Percentiles rank a stretch among this genome's conserved stretches.
These are phyloP conservation scores for Pouteria glomerata DNA, from an alignment of 148 eudicot species.

Conservation along the genomic window DNA sequence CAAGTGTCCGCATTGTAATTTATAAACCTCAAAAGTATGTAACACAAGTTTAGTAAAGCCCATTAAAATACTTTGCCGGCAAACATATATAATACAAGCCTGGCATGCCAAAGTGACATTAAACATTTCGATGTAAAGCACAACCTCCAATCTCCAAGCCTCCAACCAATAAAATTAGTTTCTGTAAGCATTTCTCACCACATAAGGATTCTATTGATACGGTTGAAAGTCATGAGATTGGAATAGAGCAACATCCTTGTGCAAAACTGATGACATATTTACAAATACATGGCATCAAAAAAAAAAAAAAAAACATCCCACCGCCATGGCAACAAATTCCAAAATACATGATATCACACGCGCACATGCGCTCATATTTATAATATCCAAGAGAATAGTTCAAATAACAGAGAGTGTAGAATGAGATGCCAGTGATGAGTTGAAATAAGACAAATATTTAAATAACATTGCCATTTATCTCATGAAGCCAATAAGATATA, in stretches of 20 bases:
- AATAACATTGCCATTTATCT: background rate
- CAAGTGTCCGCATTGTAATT: too few species aligned
- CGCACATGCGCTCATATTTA: too few species aligned
- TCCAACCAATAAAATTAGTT: background rate
- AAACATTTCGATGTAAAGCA: background rate
- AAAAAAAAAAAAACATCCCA: too few species aligned
- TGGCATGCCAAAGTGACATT: background rate
- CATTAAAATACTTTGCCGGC: too few species aligned
- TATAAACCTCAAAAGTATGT: too few species aligned
- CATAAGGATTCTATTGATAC: background rate
- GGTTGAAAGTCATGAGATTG: background rate
- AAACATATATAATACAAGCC: background rate
- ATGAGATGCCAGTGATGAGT: background rate
- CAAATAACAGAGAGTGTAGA: background rate
- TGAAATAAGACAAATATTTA: constrained; percentile 4
- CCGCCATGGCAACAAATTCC: too few species aligned
- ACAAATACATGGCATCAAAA: background rate
- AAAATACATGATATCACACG: too few species aligned
- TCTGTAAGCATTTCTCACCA: background rate
- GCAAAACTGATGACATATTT: background rate
- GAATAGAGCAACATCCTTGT: background rate
- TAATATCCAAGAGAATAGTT: too few species aligned
- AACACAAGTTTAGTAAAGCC: too few species aligned
- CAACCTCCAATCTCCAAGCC: background rate
- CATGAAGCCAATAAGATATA: background rate